Evolutionary conservation across 768 basidiomycete species (phyloP).

Genomic region (Phylloporus arenicola): DNA sequence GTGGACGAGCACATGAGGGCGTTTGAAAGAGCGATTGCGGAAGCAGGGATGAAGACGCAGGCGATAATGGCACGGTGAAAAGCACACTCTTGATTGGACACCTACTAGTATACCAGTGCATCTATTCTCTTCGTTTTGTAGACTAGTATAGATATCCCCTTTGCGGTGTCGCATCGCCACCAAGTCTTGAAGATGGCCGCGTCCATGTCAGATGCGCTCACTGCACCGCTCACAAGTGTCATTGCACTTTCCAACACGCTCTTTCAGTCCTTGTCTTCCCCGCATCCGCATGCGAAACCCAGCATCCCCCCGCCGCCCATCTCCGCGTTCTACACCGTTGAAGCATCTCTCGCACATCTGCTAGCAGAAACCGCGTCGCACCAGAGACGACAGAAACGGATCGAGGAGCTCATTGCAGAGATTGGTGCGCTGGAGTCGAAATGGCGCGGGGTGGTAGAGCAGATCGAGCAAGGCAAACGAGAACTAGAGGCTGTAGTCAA

Average conservation of each 20-base stretch:
- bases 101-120: conserved; percentile 15
- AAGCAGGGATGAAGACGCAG: conserved; percentile 71
- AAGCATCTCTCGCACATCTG: conserved; percentile 59
- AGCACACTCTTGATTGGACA: neutral
- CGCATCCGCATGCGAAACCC: conserved; percentile 35
- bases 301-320: conserved; percentile 41
- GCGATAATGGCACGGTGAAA: conserved; percentile 72
- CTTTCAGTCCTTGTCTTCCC: conserved; percentile 68
- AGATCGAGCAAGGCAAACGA: conserved; percentile 58
- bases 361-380: conserved; percentile 63
- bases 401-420: conserved; percentile 67
- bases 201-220: conserved; percentile 56
- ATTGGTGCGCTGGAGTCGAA: conserved; percentile 59
- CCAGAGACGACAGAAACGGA: conserved; percentile 69
- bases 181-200: neutral
- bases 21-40: conserved; percentile 65
- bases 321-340: conserved; percentile 54
- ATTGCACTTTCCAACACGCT: conserved; percentile 62
- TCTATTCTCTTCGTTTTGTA: conserved; percentile 21
- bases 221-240: conserved; percentile 56
- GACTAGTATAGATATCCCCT: neutral
- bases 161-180: neutral
- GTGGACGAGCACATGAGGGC: conserved; percentile 77
- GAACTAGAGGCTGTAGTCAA: conserved; percentile 66
- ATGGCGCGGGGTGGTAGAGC: conserved; percentile 65